phyloP scores from a whole-genome alignment of 441 rosid species.

The Mallotus japonicus region DNA sequence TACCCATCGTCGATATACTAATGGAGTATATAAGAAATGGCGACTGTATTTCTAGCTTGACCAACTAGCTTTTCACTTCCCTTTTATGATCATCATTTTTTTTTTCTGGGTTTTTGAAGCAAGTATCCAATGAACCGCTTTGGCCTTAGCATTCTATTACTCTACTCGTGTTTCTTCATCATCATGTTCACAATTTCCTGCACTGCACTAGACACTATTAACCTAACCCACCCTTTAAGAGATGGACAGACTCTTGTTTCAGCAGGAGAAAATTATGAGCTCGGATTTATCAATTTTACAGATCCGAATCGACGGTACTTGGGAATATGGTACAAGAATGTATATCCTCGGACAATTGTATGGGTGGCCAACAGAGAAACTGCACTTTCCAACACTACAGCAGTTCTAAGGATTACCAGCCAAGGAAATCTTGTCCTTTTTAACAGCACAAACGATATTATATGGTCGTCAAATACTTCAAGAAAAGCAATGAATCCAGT shows the following conservation, averaged over 20 bases:
- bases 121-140: neutral
- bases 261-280: conserved; percentile 35
- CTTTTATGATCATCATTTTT: no score
- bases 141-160: neutral
- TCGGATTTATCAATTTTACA: conserved; percentile 51
- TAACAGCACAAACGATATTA: conserved; percentile 5
- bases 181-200: neutral
- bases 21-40: no score
- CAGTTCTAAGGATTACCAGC: conserved; percentile 34
- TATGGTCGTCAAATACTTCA: conserved; percentile 55
- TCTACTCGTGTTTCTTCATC: neutral
- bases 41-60: no score
- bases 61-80: no score
- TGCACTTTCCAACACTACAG: conserved; percentile 41
- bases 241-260: conserved; percentile 23
- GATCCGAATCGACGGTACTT: conserved; percentile 37
- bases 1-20: no score
- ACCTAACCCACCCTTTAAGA: neutral
- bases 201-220: conserved; percentile 8
- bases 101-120: no score
- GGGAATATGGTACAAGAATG: conserved; percentile 66
- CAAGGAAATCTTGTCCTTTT: conserved; percentile 35
- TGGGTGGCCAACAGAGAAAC: conserved; percentile 75
- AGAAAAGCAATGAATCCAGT: conserved; percentile 30
- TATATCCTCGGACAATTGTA: conserved; percentile 37